These are phyloP conservation scores for Entomortierella parvispora DNA, from an alignment of 192 early-diverging fungal species.

Conservation along the genomic window DNA sequence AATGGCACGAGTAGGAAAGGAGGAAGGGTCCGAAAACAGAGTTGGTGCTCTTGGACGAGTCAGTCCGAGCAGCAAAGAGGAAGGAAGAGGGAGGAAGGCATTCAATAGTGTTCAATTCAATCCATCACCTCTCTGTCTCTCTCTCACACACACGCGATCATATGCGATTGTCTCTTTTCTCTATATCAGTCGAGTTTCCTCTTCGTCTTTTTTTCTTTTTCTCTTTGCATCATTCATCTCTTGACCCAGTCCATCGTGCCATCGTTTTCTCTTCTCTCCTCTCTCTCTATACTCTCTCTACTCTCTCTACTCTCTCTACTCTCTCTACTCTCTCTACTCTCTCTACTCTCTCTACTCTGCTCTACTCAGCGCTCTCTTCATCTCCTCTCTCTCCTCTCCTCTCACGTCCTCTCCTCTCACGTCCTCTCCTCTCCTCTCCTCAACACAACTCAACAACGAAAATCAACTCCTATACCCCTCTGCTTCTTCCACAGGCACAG, in stretches of 20 bases:
- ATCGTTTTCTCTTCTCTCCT: neutral
- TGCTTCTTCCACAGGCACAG: conserved; percentile 2
- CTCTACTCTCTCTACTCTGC: neutral
- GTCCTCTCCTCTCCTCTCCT: neutral
- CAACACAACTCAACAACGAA: neutral
- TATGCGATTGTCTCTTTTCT: neutral
- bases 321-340: neutral
- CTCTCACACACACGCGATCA: neutral
- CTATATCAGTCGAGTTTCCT: neutral
- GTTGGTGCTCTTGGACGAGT: no score
- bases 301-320: neutral
- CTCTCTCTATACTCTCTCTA: neutral
- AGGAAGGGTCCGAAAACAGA: no score
- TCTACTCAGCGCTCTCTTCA: neutral
- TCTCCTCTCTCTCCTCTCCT: conserved; percentile 6
- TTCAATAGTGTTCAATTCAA: neutral
- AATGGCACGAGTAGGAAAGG: no score
- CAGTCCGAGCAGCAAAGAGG: no score
- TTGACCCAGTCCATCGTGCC: neutral
- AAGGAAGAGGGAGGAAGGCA: neutral
- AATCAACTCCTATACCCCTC: neutral
- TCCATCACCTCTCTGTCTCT: neutral
- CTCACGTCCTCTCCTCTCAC: conserved; percentile 1
- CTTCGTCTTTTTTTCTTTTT: neutral
- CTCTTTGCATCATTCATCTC: neutral